Conservation (phyloP, 2,329 filamentous ascomycete species). For the Nemania sp. region DNA sequence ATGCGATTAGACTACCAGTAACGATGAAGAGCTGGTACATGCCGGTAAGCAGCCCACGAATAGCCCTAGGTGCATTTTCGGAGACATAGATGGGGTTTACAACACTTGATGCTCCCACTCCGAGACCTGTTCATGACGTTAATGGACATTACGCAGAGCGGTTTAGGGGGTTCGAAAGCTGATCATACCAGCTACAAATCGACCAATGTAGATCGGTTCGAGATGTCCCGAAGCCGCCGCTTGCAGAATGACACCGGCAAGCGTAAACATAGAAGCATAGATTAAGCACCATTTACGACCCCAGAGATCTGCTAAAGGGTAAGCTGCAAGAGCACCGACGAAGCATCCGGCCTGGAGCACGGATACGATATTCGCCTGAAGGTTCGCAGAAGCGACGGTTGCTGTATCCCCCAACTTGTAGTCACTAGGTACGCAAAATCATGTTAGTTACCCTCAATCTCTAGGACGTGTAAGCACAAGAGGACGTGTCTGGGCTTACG, state of each 20-base stretch:
- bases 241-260: conserved; percentile 71
- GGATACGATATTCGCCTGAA: conserved; percentile 74
- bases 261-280: conserved; percentile 64
- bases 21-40: conserved; percentile 62
- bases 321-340: conserved; percentile 58
- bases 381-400: conserved; percentile 61
- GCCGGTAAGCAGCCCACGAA: conserved; percentile 58
- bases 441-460: conserved; percentile 29
- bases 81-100: conserved; percentile 61
- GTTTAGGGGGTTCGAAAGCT: too few relatives aligned
- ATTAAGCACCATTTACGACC: conserved; percentile 68
- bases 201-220: conserved; percentile 71
- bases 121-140: conserved; percentile 49
- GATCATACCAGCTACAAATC: conserved; percentile 60
- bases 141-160: conserved; percentile 3
- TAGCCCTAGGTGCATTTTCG: conserved; percentile 59
- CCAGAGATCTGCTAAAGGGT: conserved; percentile 62
- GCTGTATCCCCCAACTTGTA: conserved; percentile 61
- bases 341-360: conserved; percentile 61
- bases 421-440: conserved; percentile 54
- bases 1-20: conserved; percentile 58
- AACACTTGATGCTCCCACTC: conserved; percentile 58
- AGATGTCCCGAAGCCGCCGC: conserved; percentile 68
- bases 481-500: conserved; percentile 53
- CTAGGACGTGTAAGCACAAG: not conserved